Base-by-base conservation (phyloP, 2,329 filamentous ascomycete genomes). In the Colletotrichum caudatum region DNA sequence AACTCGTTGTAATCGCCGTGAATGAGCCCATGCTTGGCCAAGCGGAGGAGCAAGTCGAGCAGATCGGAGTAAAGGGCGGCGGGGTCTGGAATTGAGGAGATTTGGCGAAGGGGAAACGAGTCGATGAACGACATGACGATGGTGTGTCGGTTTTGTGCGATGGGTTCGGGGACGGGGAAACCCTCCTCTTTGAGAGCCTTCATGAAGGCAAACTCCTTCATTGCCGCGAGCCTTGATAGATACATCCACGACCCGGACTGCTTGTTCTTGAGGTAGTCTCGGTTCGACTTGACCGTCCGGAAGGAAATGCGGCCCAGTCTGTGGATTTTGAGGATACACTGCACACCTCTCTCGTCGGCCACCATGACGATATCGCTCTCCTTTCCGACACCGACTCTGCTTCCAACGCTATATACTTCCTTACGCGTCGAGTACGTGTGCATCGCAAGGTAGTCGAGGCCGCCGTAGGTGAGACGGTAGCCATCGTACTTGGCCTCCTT, bases 1-100 rank as follows among this genome's bases (percentile, higher is more conserved):
- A 99, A 99, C 81, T 99, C 97, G 84, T 99, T 99, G 85, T 97
- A 99, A 80, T 99, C 96, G 73, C 96, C 96, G 79, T 99, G 96
- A 73, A 99, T 99, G 59, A 99, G 85, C 8, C 96, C 96, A 76
- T 95, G 91, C 73, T 90, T 90, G 7, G 96, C 95, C 51, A 99
- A 86, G 37, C 91, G 89, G 54, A 99, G 85, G 67, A 99, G 94
- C 76, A 98, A 89, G 53, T 90, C 88, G 78, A 99, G 97, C 44
- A 99, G 85, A 72, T 98, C 94, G n/a, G 91, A 91, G 79, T 99
- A 99, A 7, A 99, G 86, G n/a, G 84, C 84, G 3, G 94, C 93
- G 0, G 95, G 94, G 75, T 98, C 89, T 41, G 94, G 92, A 2
- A 99, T 92, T 35, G 88, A 88, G 14, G 94, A 89, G 72, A 99